A percentile compares a stretch with the other conserved stretches of the same genome.
Conservation (phyloP, 176 grass and related monocot species). For the Canna indica region DNA sequence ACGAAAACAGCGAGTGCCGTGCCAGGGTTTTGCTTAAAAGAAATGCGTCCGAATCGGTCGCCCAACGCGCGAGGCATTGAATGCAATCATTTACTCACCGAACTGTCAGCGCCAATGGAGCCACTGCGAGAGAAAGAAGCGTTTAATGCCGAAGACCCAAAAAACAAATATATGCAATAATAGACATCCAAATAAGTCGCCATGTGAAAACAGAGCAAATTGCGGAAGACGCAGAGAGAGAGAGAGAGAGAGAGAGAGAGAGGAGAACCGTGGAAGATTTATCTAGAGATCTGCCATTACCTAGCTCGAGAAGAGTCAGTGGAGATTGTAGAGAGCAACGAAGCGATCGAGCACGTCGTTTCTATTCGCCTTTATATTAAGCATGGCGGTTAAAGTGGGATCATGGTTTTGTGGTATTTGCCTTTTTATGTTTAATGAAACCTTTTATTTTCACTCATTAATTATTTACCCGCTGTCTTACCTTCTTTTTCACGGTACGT, state of each 20-base stretch:
- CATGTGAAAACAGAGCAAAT: constrained; percentile 10
- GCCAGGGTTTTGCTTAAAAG: not conserved
- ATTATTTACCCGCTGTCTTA: too few species aligned
- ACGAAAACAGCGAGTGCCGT: not conserved
- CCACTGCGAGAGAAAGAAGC: not conserved
- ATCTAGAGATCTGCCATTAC: not conserved
- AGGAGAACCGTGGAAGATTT: not conserved
- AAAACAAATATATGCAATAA: not conserved
- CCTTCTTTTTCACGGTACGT: too few species aligned
- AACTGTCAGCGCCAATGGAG: not conserved
- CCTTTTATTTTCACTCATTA: too few species aligned
- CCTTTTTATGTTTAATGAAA: too few species aligned
- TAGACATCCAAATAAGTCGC: too few species aligned
- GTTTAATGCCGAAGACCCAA: not conserved
- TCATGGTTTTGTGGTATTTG: too few species aligned
- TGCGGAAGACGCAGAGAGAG: constrained; percentile 1
- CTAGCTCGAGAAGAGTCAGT: not conserved
- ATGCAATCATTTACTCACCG: constrained; percentile 9
- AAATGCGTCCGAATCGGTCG: not conserved
- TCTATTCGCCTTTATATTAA: not conserved
- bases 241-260: not conserved
- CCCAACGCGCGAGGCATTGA: not conserved
- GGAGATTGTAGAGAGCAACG: not conserved
- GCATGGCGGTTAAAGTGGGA: not conserved
- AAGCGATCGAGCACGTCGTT: not conserved